These are phyloP conservation scores for Cercis canadensis DNA, from an alignment of 306 rosid species.

Conservation along the genomic window DNA sequence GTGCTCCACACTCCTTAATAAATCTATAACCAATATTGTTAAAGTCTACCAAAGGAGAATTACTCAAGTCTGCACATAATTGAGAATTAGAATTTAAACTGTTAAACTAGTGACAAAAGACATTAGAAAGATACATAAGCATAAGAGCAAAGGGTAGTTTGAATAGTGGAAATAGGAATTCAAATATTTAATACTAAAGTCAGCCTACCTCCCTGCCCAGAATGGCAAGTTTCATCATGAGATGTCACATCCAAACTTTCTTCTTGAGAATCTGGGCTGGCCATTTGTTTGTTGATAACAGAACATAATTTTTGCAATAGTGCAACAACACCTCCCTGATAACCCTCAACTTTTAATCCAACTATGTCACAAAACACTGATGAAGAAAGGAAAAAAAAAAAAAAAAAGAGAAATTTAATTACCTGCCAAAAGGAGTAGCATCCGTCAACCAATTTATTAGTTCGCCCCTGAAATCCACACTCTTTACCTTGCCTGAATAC, in stretches of 20 bases:
- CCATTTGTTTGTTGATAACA: constrained; percentile 54
- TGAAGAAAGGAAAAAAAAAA: constrained; percentile 17
- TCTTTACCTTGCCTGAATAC: constrained; percentile 89
- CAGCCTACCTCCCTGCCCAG: constrained; percentile 46
- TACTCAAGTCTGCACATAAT: constrained; percentile 41
- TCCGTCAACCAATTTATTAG: constrained; percentile 95
- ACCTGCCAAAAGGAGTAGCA: constrained; percentile 99
- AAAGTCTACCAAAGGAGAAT: constrained; percentile 43
- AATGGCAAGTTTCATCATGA: constrained; percentile 34
- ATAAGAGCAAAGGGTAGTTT: neutral
- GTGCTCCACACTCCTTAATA: constrained; percentile 51
- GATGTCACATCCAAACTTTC: constrained; percentile 46
- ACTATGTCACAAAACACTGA: constrained; percentile 41
- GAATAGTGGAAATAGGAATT: neutral
- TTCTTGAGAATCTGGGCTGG: constrained; percentile 17
- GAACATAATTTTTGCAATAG: constrained; percentile 70
- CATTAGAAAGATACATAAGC: constrained; percentile 18
- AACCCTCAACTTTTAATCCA: constrained; percentile 37
- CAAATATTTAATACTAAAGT: constrained; percentile 7
- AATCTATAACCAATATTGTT: constrained; percentile 68
- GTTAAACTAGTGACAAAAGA: constrained; percentile 22
- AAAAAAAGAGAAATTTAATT: constrained; percentile 27
- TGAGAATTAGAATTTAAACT: constrained; percentile 28
- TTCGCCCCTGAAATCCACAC: constrained; percentile 96
- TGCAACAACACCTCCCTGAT: constrained; percentile 84